phyloP scores from a whole-genome alignment of 306 rosid genomes.

The Acacia acuminata region DNA sequence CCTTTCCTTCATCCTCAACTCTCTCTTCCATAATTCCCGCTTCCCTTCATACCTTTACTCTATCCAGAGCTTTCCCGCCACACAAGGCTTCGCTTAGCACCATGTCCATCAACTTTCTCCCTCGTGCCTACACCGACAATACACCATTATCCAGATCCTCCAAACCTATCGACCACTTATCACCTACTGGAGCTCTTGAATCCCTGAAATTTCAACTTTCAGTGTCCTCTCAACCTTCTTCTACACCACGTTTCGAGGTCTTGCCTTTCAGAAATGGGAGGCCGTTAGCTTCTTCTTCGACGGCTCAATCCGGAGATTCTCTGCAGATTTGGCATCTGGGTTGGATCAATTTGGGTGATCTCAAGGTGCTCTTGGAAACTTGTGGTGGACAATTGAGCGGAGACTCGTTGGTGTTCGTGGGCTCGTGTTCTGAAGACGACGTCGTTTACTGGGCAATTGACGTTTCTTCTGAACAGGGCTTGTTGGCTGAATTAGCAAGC shows the following conservation, averaged over 20 bases:
- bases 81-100: conserved; percentile 23
- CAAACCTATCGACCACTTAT: conserved; percentile 43
- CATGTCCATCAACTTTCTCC: conserved; percentile 57
- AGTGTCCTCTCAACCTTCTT: conserved; percentile 35
- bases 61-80: conserved; percentile 24
- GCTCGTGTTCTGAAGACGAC: conserved; percentile 57
- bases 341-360: conserved; percentile 67
- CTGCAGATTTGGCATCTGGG: conserved; percentile 71
- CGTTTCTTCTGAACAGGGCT: conserved; percentile 51
- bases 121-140: conserved; percentile 72
- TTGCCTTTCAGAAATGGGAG: conserved; percentile 73
- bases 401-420: conserved; percentile 73
- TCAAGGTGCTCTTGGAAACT: conserved; percentile 42
- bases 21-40: conserved; percentile 21
- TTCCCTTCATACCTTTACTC: conserved; percentile 7
- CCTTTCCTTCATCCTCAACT: conserved; percentile 29
- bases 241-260: conserved; percentile 64
- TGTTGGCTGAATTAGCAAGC: conserved; percentile 49
- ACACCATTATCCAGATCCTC: conserved; percentile 60
- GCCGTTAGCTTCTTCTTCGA: conserved; percentile 63
- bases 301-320: conserved; percentile 29
- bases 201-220: conserved; percentile 57
- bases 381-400: conserved; percentile 50
- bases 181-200: conserved; percentile 64
- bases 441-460: conserved; percentile 81